Evolutionary conservation across 1,139 yeast genomes (phyloP).

Genomic region (Blastobotrys arbuscula): DNA sequence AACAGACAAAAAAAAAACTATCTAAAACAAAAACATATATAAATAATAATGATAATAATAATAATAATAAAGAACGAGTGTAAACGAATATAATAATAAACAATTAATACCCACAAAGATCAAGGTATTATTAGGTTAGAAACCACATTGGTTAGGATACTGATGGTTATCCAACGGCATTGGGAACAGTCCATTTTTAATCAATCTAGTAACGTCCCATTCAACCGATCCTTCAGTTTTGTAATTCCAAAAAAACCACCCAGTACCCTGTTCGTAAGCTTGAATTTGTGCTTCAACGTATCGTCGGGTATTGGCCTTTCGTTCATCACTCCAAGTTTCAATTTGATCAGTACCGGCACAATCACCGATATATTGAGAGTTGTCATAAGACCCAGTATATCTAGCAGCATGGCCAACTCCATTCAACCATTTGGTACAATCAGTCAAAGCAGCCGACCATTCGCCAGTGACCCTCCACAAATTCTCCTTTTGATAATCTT

Average conservation of each 20-base stretch:
- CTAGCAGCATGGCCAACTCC: slow-evolving; percentile 90
- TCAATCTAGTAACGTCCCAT: slow-evolving; percentile 73
- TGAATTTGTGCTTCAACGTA: slow-evolving; percentile 88
- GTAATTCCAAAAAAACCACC: slow-evolving; percentile 89
- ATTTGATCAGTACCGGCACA: slow-evolving; percentile 57
- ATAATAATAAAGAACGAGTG: not conserved
- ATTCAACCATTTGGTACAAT: slow-evolving; percentile 86
- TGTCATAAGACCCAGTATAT: slow-evolving; percentile 60
- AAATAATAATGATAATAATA: too few species aligned
- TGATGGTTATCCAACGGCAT: slow-evolving; percentile 62
- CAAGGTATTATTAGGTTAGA: slow-evolving; percentile 14
- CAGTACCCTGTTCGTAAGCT: slow-evolving; percentile 64
- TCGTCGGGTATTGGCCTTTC: slow-evolving; percentile 54
- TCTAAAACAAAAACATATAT: too few species aligned
- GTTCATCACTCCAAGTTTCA: slow-evolving; percentile 54
- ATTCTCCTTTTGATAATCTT: slow-evolving; percentile 44
- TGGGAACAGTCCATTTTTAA: slow-evolving; percentile 64
- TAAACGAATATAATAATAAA: not conserved
- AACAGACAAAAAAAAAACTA: too few species aligned
- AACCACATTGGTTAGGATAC: slow-evolving; percentile 64
- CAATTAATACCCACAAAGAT: not conserved
- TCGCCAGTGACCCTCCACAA: slow-evolving; percentile 85
- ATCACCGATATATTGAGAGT: slow-evolving; percentile 50
- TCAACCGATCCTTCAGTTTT: slow-evolving; percentile 81
- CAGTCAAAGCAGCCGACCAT: slow-evolving; percentile 92